A percentile compares a stretch with the other conserved stretches of the same genome.
phyloP scores from a whole-genome alignment of 2,329 filamentous ascomycete species.

The Pestalotiopsis sp. region DNA sequence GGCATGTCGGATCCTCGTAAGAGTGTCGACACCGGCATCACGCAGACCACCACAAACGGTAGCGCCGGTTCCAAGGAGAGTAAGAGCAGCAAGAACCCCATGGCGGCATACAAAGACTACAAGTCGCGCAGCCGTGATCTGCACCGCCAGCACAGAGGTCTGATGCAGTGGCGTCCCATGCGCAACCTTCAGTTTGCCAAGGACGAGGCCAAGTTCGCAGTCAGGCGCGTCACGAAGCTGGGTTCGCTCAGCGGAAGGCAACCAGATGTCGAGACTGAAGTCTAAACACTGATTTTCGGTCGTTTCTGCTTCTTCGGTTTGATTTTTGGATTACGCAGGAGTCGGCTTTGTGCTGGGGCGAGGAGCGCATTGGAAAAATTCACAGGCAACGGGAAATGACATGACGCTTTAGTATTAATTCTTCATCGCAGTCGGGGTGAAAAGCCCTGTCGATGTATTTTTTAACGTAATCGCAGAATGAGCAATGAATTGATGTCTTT shows the following conservation, averaged over 20 bases:
- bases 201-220: conserved; percentile 79
- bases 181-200: conserved; percentile 86
- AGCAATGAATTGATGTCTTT: conserved; percentile 1
- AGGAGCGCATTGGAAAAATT: neutral
- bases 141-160: conserved; percentile 81
- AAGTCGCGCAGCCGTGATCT: conserved; percentile 72
- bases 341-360: neutral
- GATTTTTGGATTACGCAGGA: neutral
- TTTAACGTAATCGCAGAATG: conserved; percentile 1
- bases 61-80: conserved; percentile 27
- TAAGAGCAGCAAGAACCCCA: conserved; percentile 52
- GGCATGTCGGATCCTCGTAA: neutral
- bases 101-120: conserved; percentile 64
- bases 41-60: conserved; percentile 22
- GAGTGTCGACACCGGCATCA: conserved; percentile 19
- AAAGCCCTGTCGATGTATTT: neutral
- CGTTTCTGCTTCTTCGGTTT: neutral
- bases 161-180: conserved; percentile 96
- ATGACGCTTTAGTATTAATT: neutral
- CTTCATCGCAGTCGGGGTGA: neutral
- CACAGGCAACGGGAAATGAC: conserved; percentile 5
- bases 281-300: conserved; percentile 31
- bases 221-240: conserved; percentile 76
- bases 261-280: conserved; percentile 85
- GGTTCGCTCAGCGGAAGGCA: conserved; percentile 79